Conservation (phyloP, 495 filamentous ascomycete species). For the Penicillium samsonianum region DNA sequence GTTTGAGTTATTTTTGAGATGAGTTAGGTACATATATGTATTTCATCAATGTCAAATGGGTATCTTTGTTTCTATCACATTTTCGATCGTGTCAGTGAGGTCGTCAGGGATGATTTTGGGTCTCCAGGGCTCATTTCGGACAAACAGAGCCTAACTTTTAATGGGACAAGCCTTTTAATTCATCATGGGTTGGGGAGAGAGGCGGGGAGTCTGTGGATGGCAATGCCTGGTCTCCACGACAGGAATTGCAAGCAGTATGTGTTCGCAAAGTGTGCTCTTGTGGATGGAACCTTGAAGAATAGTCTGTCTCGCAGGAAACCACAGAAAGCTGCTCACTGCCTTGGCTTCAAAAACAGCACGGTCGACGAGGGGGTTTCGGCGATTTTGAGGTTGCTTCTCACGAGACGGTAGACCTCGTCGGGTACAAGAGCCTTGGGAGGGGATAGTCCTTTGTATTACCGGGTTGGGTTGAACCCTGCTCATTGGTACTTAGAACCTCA, state of each 20-base stretch:
- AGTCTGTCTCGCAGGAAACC: not conserved
- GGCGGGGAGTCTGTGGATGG: not conserved
- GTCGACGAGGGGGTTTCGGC: not conserved
- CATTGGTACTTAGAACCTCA: not conserved
- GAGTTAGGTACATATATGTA: not conserved
- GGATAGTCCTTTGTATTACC: no score
- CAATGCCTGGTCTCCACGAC: not conserved
- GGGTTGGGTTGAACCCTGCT: not conserved
- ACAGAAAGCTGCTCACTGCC: not conserved
- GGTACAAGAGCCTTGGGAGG: not conserved
- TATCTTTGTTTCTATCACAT: slow-evolving; percentile 19
- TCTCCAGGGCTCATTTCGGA: not conserved
- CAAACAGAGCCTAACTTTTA: not conserved
- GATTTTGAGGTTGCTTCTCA: not conserved
- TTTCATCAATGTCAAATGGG: slow-evolving; percentile 15
- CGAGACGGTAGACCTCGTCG: not conserved
- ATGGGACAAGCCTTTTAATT: not conserved
- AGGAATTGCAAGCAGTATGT: not conserved
- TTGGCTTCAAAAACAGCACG: not conserved
- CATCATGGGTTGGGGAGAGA: not conserved
- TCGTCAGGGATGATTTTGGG: not conserved
- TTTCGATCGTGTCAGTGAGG: not conserved
- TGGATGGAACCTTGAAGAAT: not conserved
- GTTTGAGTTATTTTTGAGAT: not conserved
- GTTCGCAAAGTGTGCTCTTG: not conserved